These are phyloP conservation scores for Fusarium beomiforme DNA, from an alignment of 2,329 filamentous ascomycete genomes.

Conservation along the genomic window DNA sequence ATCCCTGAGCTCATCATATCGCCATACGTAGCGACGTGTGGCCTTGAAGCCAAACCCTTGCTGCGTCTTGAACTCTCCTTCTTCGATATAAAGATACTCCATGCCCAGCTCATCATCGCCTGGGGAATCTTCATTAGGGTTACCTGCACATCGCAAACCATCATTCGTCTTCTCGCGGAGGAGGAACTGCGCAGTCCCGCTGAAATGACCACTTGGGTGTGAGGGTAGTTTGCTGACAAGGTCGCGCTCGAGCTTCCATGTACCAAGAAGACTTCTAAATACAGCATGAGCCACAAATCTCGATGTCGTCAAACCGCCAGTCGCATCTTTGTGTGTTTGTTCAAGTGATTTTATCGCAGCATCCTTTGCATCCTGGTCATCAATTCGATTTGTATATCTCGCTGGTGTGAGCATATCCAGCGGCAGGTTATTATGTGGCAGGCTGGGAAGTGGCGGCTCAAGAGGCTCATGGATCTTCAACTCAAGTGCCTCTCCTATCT, in stretches of 20 bases:
- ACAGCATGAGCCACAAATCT: constrained; percentile 72
- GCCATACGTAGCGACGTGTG: constrained; percentile 75
- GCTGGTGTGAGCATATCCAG: constrained; percentile 67
- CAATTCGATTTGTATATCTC: constrained; percentile 57
- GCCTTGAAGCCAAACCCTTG: constrained; percentile 68
- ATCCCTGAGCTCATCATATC: constrained; percentile 71
- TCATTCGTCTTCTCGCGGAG: constrained; percentile 68
- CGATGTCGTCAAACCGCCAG: constrained; percentile 54
- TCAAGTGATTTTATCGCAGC: constrained; percentile 56
- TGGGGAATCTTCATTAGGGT: background rate
- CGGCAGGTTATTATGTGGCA: constrained; percentile 54
- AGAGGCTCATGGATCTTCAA: constrained; percentile 56
- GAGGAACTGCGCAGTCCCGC: constrained; percentile 72
- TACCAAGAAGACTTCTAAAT: constrained; percentile 76
- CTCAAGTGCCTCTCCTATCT: constrained; percentile 69
- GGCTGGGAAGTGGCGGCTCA: constrained; percentile 32
- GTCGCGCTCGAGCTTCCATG: constrained; percentile 71
- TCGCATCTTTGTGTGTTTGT: constrained; percentile 56
- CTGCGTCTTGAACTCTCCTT: constrained; percentile 70
- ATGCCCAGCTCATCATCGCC: constrained; percentile 50
- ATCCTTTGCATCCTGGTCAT: constrained; percentile 48
- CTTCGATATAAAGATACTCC: constrained; percentile 76
- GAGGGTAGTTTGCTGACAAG: constrained; percentile 63
- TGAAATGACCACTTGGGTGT: constrained; percentile 72
- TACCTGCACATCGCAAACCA: constrained; percentile 52